A percentile compares a stretch with the other conserved stretches of the same genome.
Evolutionary conservation across 805 yeast species (phyloP).

Genomic region (Schizosaccharomyces cryophilus): DNA sequence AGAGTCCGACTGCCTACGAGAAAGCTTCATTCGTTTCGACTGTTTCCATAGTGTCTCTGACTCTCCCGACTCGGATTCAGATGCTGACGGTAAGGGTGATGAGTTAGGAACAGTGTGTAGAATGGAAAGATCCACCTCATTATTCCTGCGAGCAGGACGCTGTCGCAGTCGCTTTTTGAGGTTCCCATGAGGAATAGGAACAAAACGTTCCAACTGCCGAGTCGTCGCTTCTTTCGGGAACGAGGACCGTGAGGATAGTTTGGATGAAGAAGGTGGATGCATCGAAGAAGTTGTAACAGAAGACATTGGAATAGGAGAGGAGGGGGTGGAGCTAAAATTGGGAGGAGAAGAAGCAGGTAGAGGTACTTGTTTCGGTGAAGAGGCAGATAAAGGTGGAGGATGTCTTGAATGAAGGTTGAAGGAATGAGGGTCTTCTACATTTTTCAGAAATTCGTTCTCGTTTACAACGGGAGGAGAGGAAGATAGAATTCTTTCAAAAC

Average conservation of each 20-base stretch:
- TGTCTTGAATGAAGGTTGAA: no score
- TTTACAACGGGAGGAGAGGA: background rate
- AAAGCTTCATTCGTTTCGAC: background rate
- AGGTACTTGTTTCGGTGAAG: background rate
- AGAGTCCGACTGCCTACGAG: background rate
- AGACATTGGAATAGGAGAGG: background rate
- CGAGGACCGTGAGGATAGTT: background rate
- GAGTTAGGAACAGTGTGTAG: background rate
- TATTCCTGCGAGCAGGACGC: no score
- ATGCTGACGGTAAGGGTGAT: background rate
- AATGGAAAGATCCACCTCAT: background rate
- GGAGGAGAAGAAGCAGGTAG: background rate
- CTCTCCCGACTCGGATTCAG: background rate
- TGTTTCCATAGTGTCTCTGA: background rate
- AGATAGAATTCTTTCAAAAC: background rate
- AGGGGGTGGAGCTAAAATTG: background rate
- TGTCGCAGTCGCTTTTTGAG: background rate
- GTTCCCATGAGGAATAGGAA: background rate
- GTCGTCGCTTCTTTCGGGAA: background rate
- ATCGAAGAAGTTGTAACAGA: background rate
- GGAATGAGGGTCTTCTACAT: background rate
- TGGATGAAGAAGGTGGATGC: background rate
- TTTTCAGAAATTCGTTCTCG: background rate
- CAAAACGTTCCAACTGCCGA: background rate
- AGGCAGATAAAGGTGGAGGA: background rate